phyloP scores from a whole-genome alignment of 108 stramenopile species.

The Bacterosira constricta region DNA sequence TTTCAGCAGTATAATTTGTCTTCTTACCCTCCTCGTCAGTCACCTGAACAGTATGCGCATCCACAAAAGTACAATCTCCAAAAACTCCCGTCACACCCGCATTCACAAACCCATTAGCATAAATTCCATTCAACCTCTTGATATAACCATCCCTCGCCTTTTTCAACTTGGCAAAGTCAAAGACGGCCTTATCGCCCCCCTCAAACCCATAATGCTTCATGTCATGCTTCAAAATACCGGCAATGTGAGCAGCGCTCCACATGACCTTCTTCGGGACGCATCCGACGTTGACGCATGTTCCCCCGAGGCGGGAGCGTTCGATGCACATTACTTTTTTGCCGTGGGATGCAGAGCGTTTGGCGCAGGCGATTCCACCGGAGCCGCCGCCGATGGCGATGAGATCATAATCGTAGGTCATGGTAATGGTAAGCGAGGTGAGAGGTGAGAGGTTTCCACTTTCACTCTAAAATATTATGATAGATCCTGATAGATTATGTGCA shows the following conservation, averaged over 20 bases:
- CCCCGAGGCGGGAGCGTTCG: slow-evolving; percentile 71
- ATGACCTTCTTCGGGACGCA: slow-evolving; percentile 99
- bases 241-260: slow-evolving; percentile 79
- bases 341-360: slow-evolving; percentile 47
- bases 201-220: slow-evolving; percentile 50
- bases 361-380: slow-evolving; percentile 51
- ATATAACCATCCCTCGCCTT: slow-evolving; percentile 87
- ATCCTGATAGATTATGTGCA: too few relatives aligned
- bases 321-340: slow-evolving; percentile 33
- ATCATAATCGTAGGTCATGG: slow-evolving; percentile 59
- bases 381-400: slow-evolving; percentile 74
- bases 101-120: slow-evolving; percentile 65
- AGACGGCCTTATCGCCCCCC: slow-evolving; percentile 20
- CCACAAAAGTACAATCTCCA: slow-evolving; percentile 61
- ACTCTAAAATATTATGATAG: too few relatives aligned
- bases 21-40: neutral
- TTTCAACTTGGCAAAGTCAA: slow-evolving; percentile 87
- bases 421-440: too few relatives aligned
- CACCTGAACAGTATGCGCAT: slow-evolving; percentile 63
- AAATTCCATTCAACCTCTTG: slow-evolving; percentile 82
- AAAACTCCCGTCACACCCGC: slow-evolving; percentile 58
- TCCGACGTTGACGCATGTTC: slow-evolving; percentile 99
- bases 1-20: slow-evolving; percentile 48
- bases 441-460: too few relatives aligned
- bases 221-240: slow-evolving; percentile 71